Percentiles rank a stretch among this genome's conserved stretches.
Conservation (phyloP, 768 basidiomycete genomes). For the Mycena venus region DNA sequence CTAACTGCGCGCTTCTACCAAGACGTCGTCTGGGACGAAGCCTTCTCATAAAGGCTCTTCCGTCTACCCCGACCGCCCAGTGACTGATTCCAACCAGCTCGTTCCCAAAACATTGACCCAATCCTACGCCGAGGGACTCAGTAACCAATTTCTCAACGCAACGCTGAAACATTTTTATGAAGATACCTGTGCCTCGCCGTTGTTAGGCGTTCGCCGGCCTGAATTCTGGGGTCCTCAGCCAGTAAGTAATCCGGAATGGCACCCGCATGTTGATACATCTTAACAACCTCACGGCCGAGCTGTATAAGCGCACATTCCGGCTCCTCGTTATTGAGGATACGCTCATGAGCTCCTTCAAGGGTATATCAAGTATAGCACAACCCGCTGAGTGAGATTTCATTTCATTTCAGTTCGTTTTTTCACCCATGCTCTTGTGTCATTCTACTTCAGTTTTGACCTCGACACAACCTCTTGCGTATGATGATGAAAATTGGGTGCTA, state of each 20-base stretch:
- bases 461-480: neutral
- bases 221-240: neutral
- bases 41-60: too few species aligned
- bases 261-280: neutral
- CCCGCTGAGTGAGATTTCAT: neutral
- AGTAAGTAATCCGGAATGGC: neutral
- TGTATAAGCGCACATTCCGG: conserved; percentile 17
- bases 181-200: neutral
- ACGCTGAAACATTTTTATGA: neutral
- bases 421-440: too few species aligned
- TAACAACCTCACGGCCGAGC: neutral
- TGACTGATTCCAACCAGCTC: too few species aligned
- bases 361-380: neutral
- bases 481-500: neutral
- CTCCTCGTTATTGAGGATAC: neutral
- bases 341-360: neutral
- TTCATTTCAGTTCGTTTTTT: neutral
- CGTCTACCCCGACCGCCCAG: too few species aligned
- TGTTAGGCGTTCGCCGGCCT: neutral
- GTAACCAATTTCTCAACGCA: neutral
- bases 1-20: too few species aligned
- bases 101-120: too few species aligned
- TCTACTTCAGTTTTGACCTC: conserved; percentile 10
- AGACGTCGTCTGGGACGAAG: too few species aligned
- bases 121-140: neutral